Conservation (phyloP, 805 yeast species). For the Diddensiella santjacobensis region DNA sequence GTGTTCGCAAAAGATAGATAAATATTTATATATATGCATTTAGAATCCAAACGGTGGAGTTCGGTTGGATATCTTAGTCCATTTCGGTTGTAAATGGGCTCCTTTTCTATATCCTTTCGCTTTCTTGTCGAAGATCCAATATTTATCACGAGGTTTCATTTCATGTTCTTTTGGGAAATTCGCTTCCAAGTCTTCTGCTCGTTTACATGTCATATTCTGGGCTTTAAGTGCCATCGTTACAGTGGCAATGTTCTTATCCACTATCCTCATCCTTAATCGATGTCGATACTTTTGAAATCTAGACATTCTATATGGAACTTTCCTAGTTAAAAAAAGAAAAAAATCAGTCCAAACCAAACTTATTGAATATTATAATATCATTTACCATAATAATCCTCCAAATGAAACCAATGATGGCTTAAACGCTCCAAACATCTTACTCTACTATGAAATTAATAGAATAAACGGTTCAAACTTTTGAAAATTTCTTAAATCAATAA, state of each 20-base stretch:
- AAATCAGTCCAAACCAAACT: constrained; percentile 5
- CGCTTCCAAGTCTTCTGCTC: constrained; percentile 38
- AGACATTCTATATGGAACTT: constrained; percentile 75
- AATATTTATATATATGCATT: constrained; percentile 13
- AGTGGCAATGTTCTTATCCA: constrained; percentile 72
- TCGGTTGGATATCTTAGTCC: constrained; percentile 83
- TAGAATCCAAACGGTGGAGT: constrained; percentile 70
- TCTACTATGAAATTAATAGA: too few species aligned
- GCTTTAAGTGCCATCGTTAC: constrained; percentile 48
- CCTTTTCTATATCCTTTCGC: constrained; percentile 81
- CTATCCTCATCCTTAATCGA: constrained; percentile 74
- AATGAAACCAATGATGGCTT: constrained; percentile 51
- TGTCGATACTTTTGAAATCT: constrained; percentile 77
- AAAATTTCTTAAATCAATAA: too few species aligned
- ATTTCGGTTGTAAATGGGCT: constrained; percentile 73
- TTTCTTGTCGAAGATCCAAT: constrained; percentile 76
- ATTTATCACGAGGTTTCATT: constrained; percentile 80
- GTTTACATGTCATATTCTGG: constrained; percentile 34
- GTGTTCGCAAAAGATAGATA: constrained; percentile 38
- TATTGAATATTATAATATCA: too few species aligned
- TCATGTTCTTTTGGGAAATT: constrained; percentile 72
- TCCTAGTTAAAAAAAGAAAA: constrained; percentile 39
- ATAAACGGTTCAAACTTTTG: too few species aligned
- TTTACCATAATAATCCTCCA: constrained; percentile 75
- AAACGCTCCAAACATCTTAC: constrained; percentile 77